Percentiles rank a stretch among this genome's conserved stretches.
These are phyloP conservation scores for Fusarium buxicola DNA, from an alignment of 2,329 filamentous ascomycete species.

Conservation along the genomic window DNA sequence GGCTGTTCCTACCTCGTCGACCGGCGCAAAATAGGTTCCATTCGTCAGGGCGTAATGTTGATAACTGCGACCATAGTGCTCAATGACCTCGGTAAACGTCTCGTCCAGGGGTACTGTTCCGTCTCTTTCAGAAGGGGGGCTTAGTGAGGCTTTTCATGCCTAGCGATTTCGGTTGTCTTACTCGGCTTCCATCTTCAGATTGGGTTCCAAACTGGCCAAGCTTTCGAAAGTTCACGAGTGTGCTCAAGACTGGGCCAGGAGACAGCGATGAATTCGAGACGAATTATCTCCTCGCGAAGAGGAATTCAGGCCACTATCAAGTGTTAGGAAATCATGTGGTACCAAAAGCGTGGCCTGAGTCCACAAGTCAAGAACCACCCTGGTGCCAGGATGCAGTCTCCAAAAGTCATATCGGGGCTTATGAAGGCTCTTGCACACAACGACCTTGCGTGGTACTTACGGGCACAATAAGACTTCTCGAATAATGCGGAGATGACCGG, in stretches of 20 bases:
- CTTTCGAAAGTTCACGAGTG: slow-evolving; percentile 18
- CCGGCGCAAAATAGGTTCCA: slow-evolving; percentile 73
- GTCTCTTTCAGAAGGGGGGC: slow-evolving; percentile 52
- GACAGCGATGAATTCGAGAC: slow-evolving; percentile 26
- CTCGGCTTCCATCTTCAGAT: slow-evolving; percentile 48
- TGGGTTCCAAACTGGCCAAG: slow-evolving; percentile 9
- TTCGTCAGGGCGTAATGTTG: slow-evolving; percentile 75
- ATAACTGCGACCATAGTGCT: slow-evolving; percentile 72
- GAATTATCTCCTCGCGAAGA: slow-evolving; percentile 32
- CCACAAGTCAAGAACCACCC: slow-evolving; percentile 47
- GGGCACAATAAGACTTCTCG: slow-evolving; percentile 30
- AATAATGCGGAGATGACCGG: slow-evolving; percentile 38
- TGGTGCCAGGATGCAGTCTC: slow-evolving; percentile 41
- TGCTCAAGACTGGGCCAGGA: slow-evolving; percentile 8
- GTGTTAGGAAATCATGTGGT: slow-evolving; percentile 48
- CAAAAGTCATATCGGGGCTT: slow-evolving; percentile 41
- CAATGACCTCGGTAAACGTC: slow-evolving; percentile 67
- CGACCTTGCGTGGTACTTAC: slow-evolving; percentile 40
- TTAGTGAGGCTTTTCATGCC: slow-evolving; percentile 40
- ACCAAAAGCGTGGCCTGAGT: slow-evolving; percentile 49
- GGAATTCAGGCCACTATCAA: slow-evolving; percentile 42
- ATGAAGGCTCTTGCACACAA: slow-evolving; percentile 44
- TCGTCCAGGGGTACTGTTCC: slow-evolving; percentile 67
- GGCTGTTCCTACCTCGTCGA: slow-evolving; percentile 72
- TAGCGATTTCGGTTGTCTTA: slow-evolving; percentile 39